These are phyloP conservation scores for Naganishia antarctica DNA, from an alignment of 768 basidiomycete genomes.

Conservation along the genomic window DNA sequence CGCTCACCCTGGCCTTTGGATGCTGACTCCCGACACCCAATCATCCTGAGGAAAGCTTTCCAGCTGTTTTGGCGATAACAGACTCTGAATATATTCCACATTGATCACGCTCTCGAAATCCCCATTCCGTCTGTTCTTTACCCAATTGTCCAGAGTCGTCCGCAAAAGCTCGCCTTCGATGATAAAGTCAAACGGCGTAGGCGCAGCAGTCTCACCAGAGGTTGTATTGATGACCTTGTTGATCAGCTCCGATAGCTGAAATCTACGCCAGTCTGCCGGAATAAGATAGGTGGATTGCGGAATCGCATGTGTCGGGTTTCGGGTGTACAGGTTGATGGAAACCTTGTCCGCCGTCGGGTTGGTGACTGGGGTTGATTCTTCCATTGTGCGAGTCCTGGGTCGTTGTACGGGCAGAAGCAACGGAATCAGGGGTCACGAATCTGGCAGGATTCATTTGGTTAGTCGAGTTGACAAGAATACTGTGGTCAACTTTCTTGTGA, in stretches of 20 bases:
- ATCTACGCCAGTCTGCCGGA: constrained; percentile 83
- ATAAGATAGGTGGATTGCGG: constrained; percentile 89
- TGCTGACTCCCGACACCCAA: constrained; percentile 69
- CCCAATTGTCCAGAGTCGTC: constrained; percentile 69
- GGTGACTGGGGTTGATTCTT: constrained; percentile 20
- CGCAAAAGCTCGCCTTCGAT: constrained; percentile 75
- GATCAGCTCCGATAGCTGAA: constrained; percentile 91
- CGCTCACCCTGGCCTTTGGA: constrained; percentile 45
- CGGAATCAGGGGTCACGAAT: too few species aligned
- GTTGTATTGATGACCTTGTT: constrained; percentile 77
- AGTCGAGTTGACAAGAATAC: too few species aligned
- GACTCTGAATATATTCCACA: constrained; percentile 84
- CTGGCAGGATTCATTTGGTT: too few species aligned
- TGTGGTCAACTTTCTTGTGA: constrained; percentile 1
- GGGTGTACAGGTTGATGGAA: constrained; percentile 59
- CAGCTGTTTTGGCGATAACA: constrained; percentile 78
- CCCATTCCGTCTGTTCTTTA: constrained; percentile 40
- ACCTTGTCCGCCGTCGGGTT: constrained; percentile 29
- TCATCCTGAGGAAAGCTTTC: constrained; percentile 79
- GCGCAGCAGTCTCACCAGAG: constrained; percentile 51
- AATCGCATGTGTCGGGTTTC: constrained; percentile 66
- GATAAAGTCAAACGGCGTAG: constrained; percentile 89
- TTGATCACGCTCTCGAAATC: constrained; percentile 61
- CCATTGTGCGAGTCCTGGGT: neutral
- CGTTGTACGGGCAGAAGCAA: too few species aligned